Evolutionary conservation across 1,139 yeast species (phyloP), one percentile per base, ranked within the genome.

Genomic region (Saccharomycopsis crataegensis): DNA sequence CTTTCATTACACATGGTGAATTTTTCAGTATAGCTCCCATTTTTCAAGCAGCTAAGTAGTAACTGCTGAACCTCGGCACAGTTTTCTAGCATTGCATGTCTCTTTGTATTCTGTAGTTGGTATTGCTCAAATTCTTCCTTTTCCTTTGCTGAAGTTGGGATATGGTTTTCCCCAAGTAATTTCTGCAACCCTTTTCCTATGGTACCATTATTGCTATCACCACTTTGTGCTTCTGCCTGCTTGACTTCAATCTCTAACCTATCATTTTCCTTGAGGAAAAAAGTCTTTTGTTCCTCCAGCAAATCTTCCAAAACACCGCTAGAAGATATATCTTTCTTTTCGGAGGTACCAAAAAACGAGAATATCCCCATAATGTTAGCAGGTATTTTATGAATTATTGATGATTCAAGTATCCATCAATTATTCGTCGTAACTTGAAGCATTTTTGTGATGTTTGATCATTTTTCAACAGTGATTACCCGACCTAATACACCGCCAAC

Each of bases 51-150:
- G 11, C 59, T 51, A 50, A 62, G 48, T 49, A 62, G 57, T 8
- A 56, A 56, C 11, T 53, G 42, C 38, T 63, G 65, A 31, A 57
- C 55, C 40, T 63, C 66, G 1, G 67, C 63, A 57, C 67, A 64
- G 52, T 63, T 62, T 2, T 56, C 57, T 12, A 56, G 46, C 14
- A 54, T 48, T 9, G 51, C 54, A 32, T 40, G 46, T 31, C 52
- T 40, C 37, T 31, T 45, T 12, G 44, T 47, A n/a, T 56, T 43
- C 11, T n/a, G 32, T 6, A 16, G 40, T 41, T 49, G 50, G 38
- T 53, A 56, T 11, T 43, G 43, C 33, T 53, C 55, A 8, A 56
- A 46, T n/a, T 50, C 50, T 16, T 34, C 28, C 16, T 28, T 36
- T 32, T 52, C 56, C 22, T 49, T 17, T 9, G 50, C 40, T 32